Base-by-base conservation (phyloP, 768 basidiomycete genomes). In the Grammothele lineata region DNA sequence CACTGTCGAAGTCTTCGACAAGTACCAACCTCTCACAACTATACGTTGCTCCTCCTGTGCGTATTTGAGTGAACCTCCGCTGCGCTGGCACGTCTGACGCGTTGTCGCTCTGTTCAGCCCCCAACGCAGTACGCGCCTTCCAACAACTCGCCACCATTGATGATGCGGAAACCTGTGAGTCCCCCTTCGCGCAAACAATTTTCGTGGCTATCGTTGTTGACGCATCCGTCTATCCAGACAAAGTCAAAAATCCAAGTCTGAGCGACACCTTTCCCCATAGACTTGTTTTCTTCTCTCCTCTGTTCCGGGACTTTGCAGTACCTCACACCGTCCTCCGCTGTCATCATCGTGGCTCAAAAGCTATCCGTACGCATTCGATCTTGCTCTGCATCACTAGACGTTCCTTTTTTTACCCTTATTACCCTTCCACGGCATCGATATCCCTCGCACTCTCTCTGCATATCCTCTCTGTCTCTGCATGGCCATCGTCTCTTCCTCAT, bases 1-100 rank as follows among this genome's bases (percentile, higher is more conserved):
- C 78, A 38, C 67, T 88, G 41, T 78, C 78, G 21, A 70, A 81
- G 75, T 72, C 72, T 38, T 55, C 63, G 18, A 55, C 65, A 35
- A 42, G 55, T 40, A 58, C 37, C 55, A 47, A 47, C 50, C 56
- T 53, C 34, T 50, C 57, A 17, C 35, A 50, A 10, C 26, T 42
- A 38, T 60, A 56, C 52, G 48, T 53, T 24, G 40, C 50, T 21
- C 4, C 32, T 22, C 37, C 47, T 38, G 57, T 61, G 52, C 49
- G 58, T 57, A 30, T 45, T 44, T 34, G 25, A 44, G 42, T 26
- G 23, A 15, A 40, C 36, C 18, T 43, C 43, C 25, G 6, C 27
- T 36, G 37, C 44, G 26, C 24, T 41, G 10, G 34, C 36, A 17
- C 40, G 19, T 38, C 37, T 47, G 40, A 53, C 35, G 19, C 44